Evolutionary conservation across 2,329 filamentous ascomycete species (phyloP).

Genomic region (Ilyonectria destructans): DNA sequence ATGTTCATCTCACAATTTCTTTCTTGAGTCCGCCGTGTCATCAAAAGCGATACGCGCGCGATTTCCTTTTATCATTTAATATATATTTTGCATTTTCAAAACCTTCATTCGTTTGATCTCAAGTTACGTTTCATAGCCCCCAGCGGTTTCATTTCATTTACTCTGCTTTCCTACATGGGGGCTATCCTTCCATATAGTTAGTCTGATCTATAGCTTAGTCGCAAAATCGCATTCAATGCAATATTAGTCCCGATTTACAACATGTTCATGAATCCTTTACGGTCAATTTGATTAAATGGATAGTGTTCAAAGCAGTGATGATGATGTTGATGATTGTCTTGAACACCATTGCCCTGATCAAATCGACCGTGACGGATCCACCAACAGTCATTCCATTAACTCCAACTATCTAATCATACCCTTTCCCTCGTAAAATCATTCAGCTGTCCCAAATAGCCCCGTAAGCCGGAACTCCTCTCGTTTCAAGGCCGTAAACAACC

Average conservation of each 20-base stretch:
- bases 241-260: not conserved
- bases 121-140: not conserved
- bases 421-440: constrained; percentile 2
- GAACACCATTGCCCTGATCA: no score
- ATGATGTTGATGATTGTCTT: no score
- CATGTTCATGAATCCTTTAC: no score
- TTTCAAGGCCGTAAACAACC: constrained; percentile 79
- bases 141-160: not conserved
- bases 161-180: not conserved
- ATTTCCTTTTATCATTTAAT: not conserved
- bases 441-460: constrained; percentile 81
- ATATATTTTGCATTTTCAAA: not conserved
- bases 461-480: constrained; percentile 76
- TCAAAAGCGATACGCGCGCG: not conserved
- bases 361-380: no score
- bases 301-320: no score
- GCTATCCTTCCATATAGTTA: not conserved
- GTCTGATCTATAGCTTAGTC: not conserved
- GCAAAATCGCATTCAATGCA: not conserved
- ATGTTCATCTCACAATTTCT: not conserved
- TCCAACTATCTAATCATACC: no score
- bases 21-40: not conserved
- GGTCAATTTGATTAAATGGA: no score
- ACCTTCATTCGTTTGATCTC: not conserved
- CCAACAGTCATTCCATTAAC: no score